Conservation (phyloP, 2,329 filamentous ascomycete species). For the Claviceps spartinae region DNA sequence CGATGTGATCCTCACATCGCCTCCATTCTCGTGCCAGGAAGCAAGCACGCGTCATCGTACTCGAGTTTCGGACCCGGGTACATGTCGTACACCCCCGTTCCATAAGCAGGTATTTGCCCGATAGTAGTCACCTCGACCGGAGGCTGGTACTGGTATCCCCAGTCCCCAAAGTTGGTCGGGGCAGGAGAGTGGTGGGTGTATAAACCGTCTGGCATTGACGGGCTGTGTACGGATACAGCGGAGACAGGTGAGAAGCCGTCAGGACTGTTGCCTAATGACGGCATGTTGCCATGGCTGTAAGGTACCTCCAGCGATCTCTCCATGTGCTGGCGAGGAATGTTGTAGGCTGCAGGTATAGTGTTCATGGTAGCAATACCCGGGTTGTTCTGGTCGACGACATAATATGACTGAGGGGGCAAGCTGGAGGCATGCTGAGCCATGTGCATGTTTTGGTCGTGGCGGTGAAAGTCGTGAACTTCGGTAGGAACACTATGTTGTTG, state of each 20-base stretch:
- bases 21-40: constrained; percentile 45
- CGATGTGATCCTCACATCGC: constrained; percentile 21
- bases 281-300: constrained; percentile 32
- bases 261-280: constrained; percentile 45
- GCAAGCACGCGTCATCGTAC: constrained; percentile 41
- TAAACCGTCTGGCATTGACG: constrained; percentile 38
- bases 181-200: constrained; percentile 43
- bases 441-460: constrained; percentile 29
- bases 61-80: constrained; percentile 42
- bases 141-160: constrained; percentile 45
- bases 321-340: constrained; percentile 35
- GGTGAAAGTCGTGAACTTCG: constrained; percentile 31
- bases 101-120: constrained; percentile 36
- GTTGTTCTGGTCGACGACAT: constrained; percentile 48
- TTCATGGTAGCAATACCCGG: constrained; percentile 50
- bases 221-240: constrained; percentile 38
- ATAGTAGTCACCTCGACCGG: constrained; percentile 44
- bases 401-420: constrained; percentile 36
- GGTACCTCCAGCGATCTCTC: constrained; percentile 38
- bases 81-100: constrained; percentile 35
- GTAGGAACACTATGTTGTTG: constrained; percentile 35
- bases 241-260: constrained; percentile 43
- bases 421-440: constrained; percentile 36
- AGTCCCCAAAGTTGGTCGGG: constrained; percentile 33
- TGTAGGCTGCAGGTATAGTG: constrained; percentile 37